Percentiles rank a stretch among this genome's conserved stretches.
phyloP scores from a whole-genome alignment of 495 filamentous ascomycete genomes.

The Friedmanniomyces endolithicus region DNA sequence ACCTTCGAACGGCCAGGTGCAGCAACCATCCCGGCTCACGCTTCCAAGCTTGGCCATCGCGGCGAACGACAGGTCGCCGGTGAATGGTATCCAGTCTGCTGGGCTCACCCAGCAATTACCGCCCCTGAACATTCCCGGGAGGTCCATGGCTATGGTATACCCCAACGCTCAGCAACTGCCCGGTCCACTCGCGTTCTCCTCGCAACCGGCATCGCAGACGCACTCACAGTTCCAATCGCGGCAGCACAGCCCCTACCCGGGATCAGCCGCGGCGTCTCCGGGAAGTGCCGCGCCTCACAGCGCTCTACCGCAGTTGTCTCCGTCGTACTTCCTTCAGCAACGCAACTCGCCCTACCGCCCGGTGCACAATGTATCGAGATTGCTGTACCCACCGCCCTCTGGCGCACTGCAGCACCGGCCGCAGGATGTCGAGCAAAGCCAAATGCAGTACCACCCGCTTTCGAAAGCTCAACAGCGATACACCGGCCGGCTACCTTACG shows the following conservation, averaged over 20 bases:
- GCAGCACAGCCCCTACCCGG: conserved; percentile 29
- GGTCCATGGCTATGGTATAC: conserved; percentile 53
- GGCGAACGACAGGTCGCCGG: conserved; percentile 20
- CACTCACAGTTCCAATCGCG: conserved; percentile 26
- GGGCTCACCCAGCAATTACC: conserved; percentile 18
- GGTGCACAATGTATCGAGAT: conserved; percentile 73
- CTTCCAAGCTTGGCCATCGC: conserved; percentile 43
- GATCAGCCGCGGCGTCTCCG: conserved; percentile 29
- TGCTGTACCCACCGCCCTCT: conserved; percentile 78
- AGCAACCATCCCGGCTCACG: conserved; percentile 10
- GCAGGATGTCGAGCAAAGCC: conserved; percentile 48
- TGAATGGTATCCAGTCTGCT: not conserved
- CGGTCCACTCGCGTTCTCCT: conserved; percentile 41
- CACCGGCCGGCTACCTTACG: conserved; percentile 72
- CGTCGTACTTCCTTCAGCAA: conserved; percentile 49
- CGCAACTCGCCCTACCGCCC: conserved; percentile 83
- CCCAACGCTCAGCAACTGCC: conserved; percentile 35
- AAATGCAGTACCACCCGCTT: conserved; percentile 95
- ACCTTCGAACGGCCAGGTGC: conserved; percentile 3
- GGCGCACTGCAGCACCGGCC: conserved; percentile 62
- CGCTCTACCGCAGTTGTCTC: conserved; percentile 45
- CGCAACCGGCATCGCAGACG: conserved; percentile 39
- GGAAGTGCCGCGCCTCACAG: conserved; percentile 16
- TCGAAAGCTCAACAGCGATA: conserved; percentile 65
- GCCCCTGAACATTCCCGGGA: conserved; percentile 23